Conservation (phyloP, 495 filamentous ascomycete genomes). For the Penicillium cataractarum region DNA sequence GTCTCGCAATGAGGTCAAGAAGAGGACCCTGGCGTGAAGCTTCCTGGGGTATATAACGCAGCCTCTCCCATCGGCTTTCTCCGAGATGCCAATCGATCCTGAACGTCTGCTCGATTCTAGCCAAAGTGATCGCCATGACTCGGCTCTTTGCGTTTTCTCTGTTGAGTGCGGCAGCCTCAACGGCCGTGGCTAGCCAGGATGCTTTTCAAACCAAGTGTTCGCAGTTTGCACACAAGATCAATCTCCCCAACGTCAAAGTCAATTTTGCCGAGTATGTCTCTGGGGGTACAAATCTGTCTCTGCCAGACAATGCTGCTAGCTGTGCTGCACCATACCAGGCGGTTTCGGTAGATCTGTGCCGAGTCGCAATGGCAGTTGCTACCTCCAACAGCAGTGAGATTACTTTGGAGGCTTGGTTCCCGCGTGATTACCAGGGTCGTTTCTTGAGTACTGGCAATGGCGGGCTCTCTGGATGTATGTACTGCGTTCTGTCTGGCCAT, state of each 20-base stretch:
- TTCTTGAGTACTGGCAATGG: slow-evolving; percentile 61
- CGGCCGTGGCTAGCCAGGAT: slow-evolving; percentile 34
- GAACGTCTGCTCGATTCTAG: background rate
- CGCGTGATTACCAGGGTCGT: slow-evolving; percentile 52
- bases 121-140: slow-evolving; percentile 18
- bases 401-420: slow-evolving; percentile 62
- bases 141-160: slow-evolving; percentile 21
- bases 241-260: slow-evolving; percentile 41
- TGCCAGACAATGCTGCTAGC: slow-evolving; percentile 49
- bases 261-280: slow-evolving; percentile 47
- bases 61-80: background rate
- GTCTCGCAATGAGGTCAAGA: background rate
- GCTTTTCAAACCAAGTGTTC: slow-evolving; percentile 37
- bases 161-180: slow-evolving; percentile 31
- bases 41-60: slow-evolving; percentile 11
- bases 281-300: slow-evolving; percentile 51
- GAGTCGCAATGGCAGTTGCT: slow-evolving; percentile 57
- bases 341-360: slow-evolving; percentile 55
- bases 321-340: slow-evolving; percentile 46
- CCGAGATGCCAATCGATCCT: background rate
- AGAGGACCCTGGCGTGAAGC: background rate
- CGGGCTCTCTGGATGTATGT: slow-evolving; percentile 58
- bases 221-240: slow-evolving; percentile 37
- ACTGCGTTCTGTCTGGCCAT: background rate
- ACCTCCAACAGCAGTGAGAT: slow-evolving; percentile 59